Base-by-base conservation (phyloP, 495 filamentous ascomycete species). In the Podospora bellae-mahoneyi region DNA sequence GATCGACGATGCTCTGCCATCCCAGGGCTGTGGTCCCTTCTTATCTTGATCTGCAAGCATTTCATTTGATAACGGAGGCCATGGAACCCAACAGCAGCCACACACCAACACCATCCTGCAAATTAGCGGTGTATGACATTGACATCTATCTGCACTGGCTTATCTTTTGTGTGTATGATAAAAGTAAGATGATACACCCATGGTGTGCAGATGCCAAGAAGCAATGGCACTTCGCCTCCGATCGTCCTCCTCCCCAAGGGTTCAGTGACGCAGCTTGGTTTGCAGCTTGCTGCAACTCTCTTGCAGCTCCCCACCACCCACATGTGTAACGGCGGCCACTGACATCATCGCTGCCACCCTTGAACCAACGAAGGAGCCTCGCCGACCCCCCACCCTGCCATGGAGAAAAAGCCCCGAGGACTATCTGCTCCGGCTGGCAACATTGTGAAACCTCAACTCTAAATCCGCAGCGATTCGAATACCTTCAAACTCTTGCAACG, bases 271-370 rank as follows among this genome's bases (percentile, higher is more conserved):
- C 55, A 58, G 7, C 3, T 58, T 13, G 23, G 39, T 13, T 48
- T 48, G 13, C 39, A 48, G 39, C 39, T 48, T 48, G 13, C 39
- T 48, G 39, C 54, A 57, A 16, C 54, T 23, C 9, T 48, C 13
- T 10, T 48, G 39, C 30, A 32, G 30, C 30, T 32, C 30, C 23
- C 55, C 13, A 23, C 55, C 55, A 58, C 55, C 23, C 23, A 26
- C 55, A 58, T 58, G 55, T 58, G 55, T 58, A 58, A 58, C 55
- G 55, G 55, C 55, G 55, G 7, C 55, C 39, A 26, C n/a, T 58
- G 55, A 58, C 55, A 58, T 58, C 55, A 58, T 58, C 55, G 55
- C 10, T 19, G 55, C n/a, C n/a, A 23, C n/a, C 55, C 7, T 58
- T 58, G n/a, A 4, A 20, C 55, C 55, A 58, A 58, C 55, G 55